Evolutionary conservation across 2,329 filamentous ascomycete species (phyloP).

Genomic region (Ascochyta fabae): DNA sequence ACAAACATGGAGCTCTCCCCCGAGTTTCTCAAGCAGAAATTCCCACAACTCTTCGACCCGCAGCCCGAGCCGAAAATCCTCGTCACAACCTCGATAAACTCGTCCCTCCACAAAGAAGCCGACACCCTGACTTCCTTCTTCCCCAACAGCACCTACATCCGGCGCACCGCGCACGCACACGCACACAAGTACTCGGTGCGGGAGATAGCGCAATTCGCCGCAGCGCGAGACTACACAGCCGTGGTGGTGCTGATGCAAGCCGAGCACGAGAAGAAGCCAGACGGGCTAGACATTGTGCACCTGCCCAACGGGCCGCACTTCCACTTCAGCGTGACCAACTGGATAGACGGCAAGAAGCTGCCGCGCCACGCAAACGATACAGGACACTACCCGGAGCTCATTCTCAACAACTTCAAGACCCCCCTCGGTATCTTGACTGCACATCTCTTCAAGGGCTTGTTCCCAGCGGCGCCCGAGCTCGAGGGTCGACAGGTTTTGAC

Average conservation of each 20-base stretch:
- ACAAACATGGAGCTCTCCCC: slow-evolving; percentile 67
- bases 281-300: slow-evolving; percentile 82
- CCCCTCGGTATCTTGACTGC: slow-evolving; percentile 88
- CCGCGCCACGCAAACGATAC: slow-evolving; percentile 88
- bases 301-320: slow-evolving; percentile 87
- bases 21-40: slow-evolving; percentile 66
- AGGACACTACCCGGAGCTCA: slow-evolving; percentile 85
- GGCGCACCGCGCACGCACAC: slow-evolving; percentile 81
- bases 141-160: slow-evolving; percentile 81
- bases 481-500: slow-evolving; percentile 89
- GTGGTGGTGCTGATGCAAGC: slow-evolving; percentile 89
- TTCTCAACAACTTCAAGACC: slow-evolving; percentile 94
- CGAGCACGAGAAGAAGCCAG: slow-evolving; percentile 72
- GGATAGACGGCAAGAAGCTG: slow-evolving; percentile 85
- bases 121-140: slow-evolving; percentile 80
- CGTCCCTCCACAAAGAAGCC: slow-evolving; percentile 84
- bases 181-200: slow-evolving; percentile 89
- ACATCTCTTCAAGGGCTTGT: slow-evolving; percentile 78
- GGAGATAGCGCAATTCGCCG: slow-evolving; percentile 86
- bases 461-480: slow-evolving; percentile 82
- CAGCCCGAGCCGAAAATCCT: slow-evolving; percentile 78
- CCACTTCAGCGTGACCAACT: slow-evolving; percentile 89
- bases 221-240: slow-evolving; percentile 81
- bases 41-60: slow-evolving; percentile 65
- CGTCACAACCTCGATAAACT: slow-evolving; percentile 89